A percentile compares a stretch with the other conserved stretches of the same genome.
Evolutionary conservation across 2,329 filamentous ascomycete species (phyloP).

Genomic region (Aspergillus sp.): DNA sequence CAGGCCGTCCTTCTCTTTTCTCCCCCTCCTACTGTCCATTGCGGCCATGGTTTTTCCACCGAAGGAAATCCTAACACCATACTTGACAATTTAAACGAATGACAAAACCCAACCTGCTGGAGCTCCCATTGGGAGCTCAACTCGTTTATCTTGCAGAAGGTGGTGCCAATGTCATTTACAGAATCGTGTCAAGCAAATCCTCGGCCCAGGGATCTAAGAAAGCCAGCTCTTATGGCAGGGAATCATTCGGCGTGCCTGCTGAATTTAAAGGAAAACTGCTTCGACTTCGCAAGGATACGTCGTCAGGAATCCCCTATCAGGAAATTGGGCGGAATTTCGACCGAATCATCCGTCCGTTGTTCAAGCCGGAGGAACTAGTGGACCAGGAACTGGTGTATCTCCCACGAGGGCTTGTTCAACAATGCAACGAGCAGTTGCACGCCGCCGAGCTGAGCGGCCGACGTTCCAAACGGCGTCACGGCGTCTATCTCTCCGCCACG

Average conservation of each 20-base stretch:
- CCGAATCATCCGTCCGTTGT: conserved; percentile 53
- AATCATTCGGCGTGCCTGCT: conserved; percentile 19
- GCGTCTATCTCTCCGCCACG: conserved; percentile 54
- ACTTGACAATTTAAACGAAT: conserved; percentile 26
- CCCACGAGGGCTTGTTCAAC: conserved; percentile 43
- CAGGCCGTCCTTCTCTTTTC: not conserved
- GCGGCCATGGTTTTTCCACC: conserved; percentile 19
- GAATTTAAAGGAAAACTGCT: conserved; percentile 51
- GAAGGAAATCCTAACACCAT: conserved; percentile 7
- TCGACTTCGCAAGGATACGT: conserved; percentile 60
- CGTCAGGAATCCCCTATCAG: conserved; percentile 53
- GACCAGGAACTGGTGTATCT: conserved; percentile 56
- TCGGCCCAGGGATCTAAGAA: conserved; percentile 27
- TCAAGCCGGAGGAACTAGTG: conserved; percentile 55
- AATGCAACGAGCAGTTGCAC: conserved; percentile 56
- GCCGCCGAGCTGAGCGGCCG: conserved; percentile 44
- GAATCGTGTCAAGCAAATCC: conserved; percentile 47
- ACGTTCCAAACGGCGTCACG: conserved; percentile 51
- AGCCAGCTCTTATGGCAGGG: conserved; percentile 18
- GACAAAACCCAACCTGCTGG: conserved; percentile 31
- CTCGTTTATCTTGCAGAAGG: conserved; percentile 62
- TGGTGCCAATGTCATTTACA: conserved; percentile 74
- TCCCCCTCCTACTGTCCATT: not conserved
- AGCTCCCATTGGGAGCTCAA: conserved; percentile 36
- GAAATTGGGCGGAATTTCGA: conserved; percentile 43